Evolutionary conservation across 2,329 filamentous ascomycete species (phyloP), one percentile per base, ranked within the genome.

Genomic region (Cercospora sesami): DNA sequence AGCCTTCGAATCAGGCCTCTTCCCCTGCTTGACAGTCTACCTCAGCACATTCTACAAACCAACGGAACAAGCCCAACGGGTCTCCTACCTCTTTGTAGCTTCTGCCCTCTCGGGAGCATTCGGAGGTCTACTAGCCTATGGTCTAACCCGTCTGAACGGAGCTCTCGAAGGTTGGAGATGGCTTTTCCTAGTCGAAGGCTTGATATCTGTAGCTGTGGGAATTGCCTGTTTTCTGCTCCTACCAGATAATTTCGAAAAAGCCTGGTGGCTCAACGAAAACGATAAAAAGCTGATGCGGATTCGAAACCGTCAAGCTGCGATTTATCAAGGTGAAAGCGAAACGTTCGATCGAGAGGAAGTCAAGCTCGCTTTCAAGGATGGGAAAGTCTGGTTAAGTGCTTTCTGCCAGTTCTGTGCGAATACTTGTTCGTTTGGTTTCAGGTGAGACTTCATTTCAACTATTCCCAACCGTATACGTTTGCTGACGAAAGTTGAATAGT

Each of bases 91-190:
- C 67, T 82, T 81, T 71, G 77, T 78, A 28, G 78, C 79, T 0
- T 76, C 77, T 23, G 81, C 80, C 31, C 75, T 81, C 30, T 79
- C 79, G 6, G 80, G 79, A 10, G 80, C 78, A 12, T 81, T 82
- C 65, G 79, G 80, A 28, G 66, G 58, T 10, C 53, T 80, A 79
- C 26, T 71, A 8, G 69, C 69, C 3, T 70, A 71, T 68, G 89
- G 84, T 1, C 91, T 93, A 68, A 89, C 89, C 0, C 86, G 89
- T 73, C 87, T 93, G 86, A 87, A 90, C 59, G 90, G 90, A 1
- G 90, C 89, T 1, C 82, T 89, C 72, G 80, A 81, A 30, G 91
- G 74, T 6, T 79, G 77, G 77, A 73, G 74, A 53, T 78, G 76
- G 76, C 71, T 78, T 5, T 77, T 75, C 64, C 75, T 77, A 9